Conservation (phyloP, 2,329 filamentous ascomycete species). For the Erysiphe pulchra region DNA sequence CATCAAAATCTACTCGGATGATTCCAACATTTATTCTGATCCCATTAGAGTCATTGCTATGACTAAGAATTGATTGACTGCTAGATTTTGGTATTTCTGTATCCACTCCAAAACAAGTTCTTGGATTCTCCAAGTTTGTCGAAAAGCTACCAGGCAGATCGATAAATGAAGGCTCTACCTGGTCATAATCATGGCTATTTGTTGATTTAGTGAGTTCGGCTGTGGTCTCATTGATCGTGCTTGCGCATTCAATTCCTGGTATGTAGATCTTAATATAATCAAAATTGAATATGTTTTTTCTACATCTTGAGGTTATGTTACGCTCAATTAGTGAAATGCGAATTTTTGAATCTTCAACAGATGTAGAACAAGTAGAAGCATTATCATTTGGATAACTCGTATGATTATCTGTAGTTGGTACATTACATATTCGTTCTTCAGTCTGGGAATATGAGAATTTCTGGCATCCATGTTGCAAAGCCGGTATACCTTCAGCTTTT, state of each 20-base stretch:
- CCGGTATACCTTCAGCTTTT: neutral
- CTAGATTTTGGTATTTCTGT: neutral
- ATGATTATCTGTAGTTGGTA: neutral
- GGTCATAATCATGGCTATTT: constrained; percentile 5
- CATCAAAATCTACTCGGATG: constrained; percentile 11
- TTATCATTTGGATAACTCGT: neutral
- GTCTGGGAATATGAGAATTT: neutral
- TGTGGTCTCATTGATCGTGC: constrained; percentile 1
- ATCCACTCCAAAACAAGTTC: neutral
- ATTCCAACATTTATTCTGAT: constrained; percentile 11
- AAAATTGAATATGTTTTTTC: constrained; percentile 5
- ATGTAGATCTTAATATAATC: constrained; percentile 15
- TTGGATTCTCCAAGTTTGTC: constrained; percentile 13
- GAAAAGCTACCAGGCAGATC: constrained; percentile 38
- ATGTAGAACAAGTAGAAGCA: no score
- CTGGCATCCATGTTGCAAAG: neutral
- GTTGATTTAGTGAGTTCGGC: constrained; percentile 1
- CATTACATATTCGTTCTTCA: neutral
- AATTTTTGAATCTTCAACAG: no score
- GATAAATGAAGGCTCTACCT: constrained; percentile 16
- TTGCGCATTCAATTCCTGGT: constrained; percentile 3
- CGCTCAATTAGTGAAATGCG: no score
- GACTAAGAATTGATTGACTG: neutral
- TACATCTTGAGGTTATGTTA: neutral
- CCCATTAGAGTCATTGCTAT: constrained; percentile 1